Base-by-base conservation (phyloP, 2,329 filamentous ascomycete species). In the Aspergillus fijiensis region DNA sequence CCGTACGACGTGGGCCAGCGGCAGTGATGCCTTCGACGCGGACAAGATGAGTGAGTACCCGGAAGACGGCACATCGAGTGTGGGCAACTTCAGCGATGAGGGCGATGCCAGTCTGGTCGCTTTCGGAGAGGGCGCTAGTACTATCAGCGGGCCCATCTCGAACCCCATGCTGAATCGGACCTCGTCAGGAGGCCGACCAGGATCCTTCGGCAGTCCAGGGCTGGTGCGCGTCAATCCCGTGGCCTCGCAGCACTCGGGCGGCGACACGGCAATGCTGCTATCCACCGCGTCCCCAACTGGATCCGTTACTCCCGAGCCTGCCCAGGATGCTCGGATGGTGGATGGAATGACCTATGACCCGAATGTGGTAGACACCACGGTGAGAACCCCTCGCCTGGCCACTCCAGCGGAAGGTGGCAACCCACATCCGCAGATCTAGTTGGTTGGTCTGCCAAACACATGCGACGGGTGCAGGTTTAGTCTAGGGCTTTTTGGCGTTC, bases 101-200 rank as follows among this genome's bases (percentile, higher is more conserved):
- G 89, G 88, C 7, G 88, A 87, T 55, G 91, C 89, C 2, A 94
- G 89, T 63, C 82, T 97, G 5, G 94, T 97, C 10, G 94, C 90
- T 0, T 97, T 97, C 68, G 94, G 94, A 53, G 93, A 97, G 74
- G 94, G 93, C 35, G 93, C 94, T 10, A 92, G 89, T 74, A 92
- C 92, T 5, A 88, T 93, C 59, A 91, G 88, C 61, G 92, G 92
- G 0, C 91, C 91, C 45, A 89, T 81, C 31, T 90, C 71, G 84
- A 90, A 77, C 80, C 85, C 73, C 73, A 83, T 51, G 74, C 80
- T 75, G 25, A 75, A 72, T 50, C 70, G 76, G 10, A 65, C 69
- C 54, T 73, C 74, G 2, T 74, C 74, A 6, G 72, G 69, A 52
- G 71, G 73, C 12, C 65, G 67, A 31, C 54, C 75, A 76, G 64